A percentile compares a stretch with the other conserved stretches of the same genome.
Conservation (phyloP, 768 basidiomycete genomes). For the Trametes meyenii region DNA sequence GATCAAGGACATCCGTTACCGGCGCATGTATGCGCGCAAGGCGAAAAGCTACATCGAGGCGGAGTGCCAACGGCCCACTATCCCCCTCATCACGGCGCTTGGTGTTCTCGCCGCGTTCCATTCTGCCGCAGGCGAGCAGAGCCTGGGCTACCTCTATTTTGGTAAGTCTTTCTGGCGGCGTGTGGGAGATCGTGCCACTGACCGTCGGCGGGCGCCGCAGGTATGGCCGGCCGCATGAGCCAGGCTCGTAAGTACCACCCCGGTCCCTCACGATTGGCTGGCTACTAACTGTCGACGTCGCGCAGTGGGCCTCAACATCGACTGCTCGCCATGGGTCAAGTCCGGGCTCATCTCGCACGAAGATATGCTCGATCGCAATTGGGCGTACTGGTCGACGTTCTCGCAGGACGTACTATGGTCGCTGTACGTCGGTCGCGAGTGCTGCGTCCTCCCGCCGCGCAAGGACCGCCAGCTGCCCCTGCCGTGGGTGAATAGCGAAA, state of each 20-base stretch:
- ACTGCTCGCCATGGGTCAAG: constrained; percentile 60
- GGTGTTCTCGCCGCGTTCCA: constrained; percentile 44
- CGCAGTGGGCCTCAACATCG: constrained; percentile 57
- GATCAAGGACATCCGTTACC: constrained; percentile 33
- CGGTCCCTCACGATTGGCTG: background rate
- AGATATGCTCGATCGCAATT: constrained; percentile 59
- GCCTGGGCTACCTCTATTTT: constrained; percentile 47
- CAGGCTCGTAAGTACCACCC: constrained; percentile 54
- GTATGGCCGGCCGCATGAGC: constrained; percentile 59
- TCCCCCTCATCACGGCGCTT: constrained; percentile 45
- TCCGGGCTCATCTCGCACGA: constrained; percentile 52
- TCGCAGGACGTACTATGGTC: constrained; percentile 68
- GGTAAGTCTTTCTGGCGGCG: constrained; percentile 28
- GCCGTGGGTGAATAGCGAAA: constrained; percentile 51
- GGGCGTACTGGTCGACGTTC: constrained; percentile 63
- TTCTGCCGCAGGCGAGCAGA: constrained; percentile 43
- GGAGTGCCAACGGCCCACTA: constrained; percentile 45
- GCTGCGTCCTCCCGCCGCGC: constrained; percentile 46
- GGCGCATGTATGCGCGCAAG: constrained; percentile 39
- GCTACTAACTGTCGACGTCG: background rate
- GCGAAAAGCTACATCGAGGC: constrained; percentile 44
- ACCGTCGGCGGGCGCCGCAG: constrained; percentile 31
- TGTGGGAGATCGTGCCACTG: background rate
- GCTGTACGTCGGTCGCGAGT: constrained; percentile 65
- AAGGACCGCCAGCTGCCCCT: constrained; percentile 44